Conservation (phyloP, 2,329 filamentous ascomycete genomes). For the Scedosporium apiospermum region DNA sequence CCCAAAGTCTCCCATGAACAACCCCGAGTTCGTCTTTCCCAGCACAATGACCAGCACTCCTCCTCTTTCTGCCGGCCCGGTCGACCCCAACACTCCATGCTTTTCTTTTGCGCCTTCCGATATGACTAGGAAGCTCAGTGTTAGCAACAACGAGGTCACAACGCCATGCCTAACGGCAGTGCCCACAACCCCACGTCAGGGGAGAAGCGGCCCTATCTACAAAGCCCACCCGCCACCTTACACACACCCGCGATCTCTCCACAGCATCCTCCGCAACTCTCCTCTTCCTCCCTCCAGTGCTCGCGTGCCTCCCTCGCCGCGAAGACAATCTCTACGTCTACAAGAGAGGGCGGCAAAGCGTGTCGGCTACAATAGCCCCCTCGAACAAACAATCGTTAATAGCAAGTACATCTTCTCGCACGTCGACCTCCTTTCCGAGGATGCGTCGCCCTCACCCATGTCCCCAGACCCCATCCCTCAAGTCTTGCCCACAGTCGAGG, state of each 20-base stretch:
- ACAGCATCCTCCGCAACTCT: constrained; percentile 58
- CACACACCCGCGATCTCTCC: constrained; percentile 46
- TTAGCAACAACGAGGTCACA: constrained; percentile 11
- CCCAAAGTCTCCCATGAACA: constrained; percentile 35
- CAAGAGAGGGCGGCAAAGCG: constrained; percentile 44
- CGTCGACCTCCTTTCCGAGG: constrained; percentile 52
- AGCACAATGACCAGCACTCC: constrained; percentile 52
- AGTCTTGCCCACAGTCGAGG: constrained; percentile 35
- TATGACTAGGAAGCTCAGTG: constrained; percentile 9
- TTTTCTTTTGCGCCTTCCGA: constrained; percentile 8
- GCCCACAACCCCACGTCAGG: constrained; percentile 4
- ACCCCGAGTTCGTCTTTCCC: constrained; percentile 37
- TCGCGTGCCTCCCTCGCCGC: constrained; percentile 40
- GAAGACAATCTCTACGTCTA: constrained; percentile 43
- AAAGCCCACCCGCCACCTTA: constrained; percentile 37
- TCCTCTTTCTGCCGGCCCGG: constrained; percentile 42
- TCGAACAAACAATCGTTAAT: constrained; percentile 55
- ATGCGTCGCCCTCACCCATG: constrained; percentile 35
- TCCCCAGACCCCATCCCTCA: constrained; percentile 12
- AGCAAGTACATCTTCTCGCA: constrained; percentile 54
- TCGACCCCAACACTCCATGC: constrained; percentile 22
- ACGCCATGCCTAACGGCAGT: neutral
- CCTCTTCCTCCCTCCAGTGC: constrained; percentile 46
- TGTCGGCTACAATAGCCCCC: constrained; percentile 53
- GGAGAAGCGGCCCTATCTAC: neutral